A percentile compares a stretch with the other conserved stretches of the same genome.
These are phyloP conservation scores for Lactarius indigo DNA, from an alignment of 768 basidiomycete genomes.

Conservation along the genomic window DNA sequence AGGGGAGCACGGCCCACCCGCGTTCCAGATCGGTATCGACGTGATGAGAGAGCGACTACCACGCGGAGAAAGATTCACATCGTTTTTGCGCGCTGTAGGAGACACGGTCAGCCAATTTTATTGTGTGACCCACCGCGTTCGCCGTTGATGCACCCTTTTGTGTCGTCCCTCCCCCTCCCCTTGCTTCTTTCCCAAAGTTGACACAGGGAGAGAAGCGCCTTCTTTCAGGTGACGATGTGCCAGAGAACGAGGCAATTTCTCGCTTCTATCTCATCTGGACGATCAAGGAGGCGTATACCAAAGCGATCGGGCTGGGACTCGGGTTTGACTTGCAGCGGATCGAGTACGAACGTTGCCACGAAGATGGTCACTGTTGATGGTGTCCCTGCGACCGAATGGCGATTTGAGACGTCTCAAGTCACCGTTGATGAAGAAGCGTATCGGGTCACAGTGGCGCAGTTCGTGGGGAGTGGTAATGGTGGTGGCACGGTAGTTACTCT, in stretches of 20 bases:
- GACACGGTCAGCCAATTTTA: slow-evolving; percentile 50
- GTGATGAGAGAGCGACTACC: slow-evolving; percentile 76
- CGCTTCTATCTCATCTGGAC: slow-evolving; percentile 86
- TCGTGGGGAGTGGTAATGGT: slow-evolving; percentile 41
- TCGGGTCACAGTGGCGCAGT: slow-evolving; percentile 64
- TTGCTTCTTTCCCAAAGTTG: slow-evolving; percentile 33
- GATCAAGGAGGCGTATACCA: slow-evolving; percentile 88
- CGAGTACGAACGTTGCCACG: slow-evolving; percentile 59
- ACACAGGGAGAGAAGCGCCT: slow-evolving; percentile 37
- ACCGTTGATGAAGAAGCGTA: slow-evolving; percentile 50
- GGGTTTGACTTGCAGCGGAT: slow-evolving; percentile 79
- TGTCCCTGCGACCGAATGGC: slow-evolving; percentile 55
- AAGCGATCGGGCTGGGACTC: slow-evolving; percentile 78
- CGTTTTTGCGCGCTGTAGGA: slow-evolving; percentile 60
- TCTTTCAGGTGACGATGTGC: slow-evolving; percentile 35
- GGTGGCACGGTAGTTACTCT: slow-evolving; percentile 7
- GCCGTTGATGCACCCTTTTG: slow-evolving; percentile 4
- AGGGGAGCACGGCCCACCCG: slow-evolving; percentile 52
- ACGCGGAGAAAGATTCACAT: slow-evolving; percentile 48
- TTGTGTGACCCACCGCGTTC: slow-evolving; percentile 16
- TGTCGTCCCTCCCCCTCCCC: too few relatives aligned
- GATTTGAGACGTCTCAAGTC: slow-evolving; percentile 59
- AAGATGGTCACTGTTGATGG: slow-evolving; percentile 61
- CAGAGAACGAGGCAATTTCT: slow-evolving; percentile 50
- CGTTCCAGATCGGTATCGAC: slow-evolving; percentile 64